Percentiles rank a stretch among this genome's conserved stretches.
phyloP scores from a whole-genome alignment of 805 yeast species.

The Lachancea meyersii region DNA sequence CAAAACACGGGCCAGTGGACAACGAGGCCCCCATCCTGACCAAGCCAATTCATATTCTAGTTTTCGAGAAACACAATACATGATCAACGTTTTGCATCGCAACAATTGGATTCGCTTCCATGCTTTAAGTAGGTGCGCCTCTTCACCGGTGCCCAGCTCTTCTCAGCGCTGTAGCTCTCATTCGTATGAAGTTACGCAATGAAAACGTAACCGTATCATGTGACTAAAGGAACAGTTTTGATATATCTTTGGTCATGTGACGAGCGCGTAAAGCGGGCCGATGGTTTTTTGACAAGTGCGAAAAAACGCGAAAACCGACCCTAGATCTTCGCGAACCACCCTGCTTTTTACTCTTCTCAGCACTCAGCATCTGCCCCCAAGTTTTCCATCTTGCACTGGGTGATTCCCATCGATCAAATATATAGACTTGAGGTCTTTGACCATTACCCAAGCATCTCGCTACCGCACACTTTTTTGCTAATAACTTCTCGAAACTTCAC shows the following conservation, averaged over 20 bases:
- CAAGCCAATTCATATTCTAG: conserved; percentile 5
- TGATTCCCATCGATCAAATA: no score
- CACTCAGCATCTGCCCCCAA: no score
- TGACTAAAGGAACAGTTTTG: no score
- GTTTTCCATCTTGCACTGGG: no score
- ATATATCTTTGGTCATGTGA: background rate
- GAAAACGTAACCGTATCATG: background rate
- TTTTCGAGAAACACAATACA: conserved; percentile 6
- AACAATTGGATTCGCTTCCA: no score
- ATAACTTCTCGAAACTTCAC: background rate
- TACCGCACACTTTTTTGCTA: background rate
- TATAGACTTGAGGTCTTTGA: background rate
- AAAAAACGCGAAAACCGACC: background rate
- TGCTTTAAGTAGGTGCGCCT: no score
- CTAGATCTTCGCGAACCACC: background rate
- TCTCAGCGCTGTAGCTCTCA: no score
- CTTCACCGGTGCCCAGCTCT: no score
- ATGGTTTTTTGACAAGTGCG: no score
- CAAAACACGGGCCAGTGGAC: background rate
- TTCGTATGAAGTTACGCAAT: background rate
- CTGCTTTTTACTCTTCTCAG: no score
- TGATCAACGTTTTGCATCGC: conserved; percentile 2
- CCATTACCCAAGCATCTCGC: background rate
- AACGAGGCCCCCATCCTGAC: background rate
- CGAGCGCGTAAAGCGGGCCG: background rate